Evolutionary conservation across 768 basidiomycete species (phyloP).

Genomic region (Suillus alpinus): DNA sequence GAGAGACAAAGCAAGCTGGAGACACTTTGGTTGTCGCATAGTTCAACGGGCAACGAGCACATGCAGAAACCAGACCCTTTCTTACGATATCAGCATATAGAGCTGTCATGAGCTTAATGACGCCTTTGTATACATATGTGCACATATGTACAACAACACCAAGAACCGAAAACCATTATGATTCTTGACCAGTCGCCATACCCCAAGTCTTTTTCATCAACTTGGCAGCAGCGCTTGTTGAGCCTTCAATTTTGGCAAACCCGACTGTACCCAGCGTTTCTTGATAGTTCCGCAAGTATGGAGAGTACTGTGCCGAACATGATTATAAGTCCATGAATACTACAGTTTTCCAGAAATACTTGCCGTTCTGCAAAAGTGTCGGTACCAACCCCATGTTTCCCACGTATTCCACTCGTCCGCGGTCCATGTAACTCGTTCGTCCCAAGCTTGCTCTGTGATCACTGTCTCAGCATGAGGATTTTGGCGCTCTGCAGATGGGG

Average conservation of each 20-base stretch:
- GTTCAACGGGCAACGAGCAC: no score
- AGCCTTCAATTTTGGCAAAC: conserved; percentile 59
- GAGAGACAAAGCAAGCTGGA: no score
- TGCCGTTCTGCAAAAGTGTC: conserved; percentile 82
- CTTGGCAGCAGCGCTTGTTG: conserved; percentile 52
- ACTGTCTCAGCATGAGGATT: conserved; percentile 53
- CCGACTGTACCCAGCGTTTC: conserved; percentile 70
- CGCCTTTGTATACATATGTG: neutral
- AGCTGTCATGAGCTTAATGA: no score
- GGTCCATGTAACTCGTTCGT: conserved; percentile 64
- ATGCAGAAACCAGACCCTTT: no score
- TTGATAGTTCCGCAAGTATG: conserved; percentile 72
- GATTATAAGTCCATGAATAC: conserved; percentile 4
- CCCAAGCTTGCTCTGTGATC: conserved; percentile 68
- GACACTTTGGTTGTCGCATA: no score
- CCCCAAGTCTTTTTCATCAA: conserved; percentile 71
- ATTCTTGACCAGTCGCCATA: conserved; percentile 61
- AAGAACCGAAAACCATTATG: conserved; percentile 13
- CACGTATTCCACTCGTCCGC: conserved; percentile 78
- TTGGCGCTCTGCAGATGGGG: conserved; percentile 39
- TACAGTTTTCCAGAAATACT: conserved; percentile 26
- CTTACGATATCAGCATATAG: no score
- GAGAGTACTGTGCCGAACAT: conserved; percentile 57
- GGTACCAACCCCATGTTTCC: conserved; percentile 91
- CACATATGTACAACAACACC: neutral